These are phyloP conservation scores for Bacterosira constricta DNA, from an alignment of 108 stramenopile species.

Conservation along the genomic window DNA sequence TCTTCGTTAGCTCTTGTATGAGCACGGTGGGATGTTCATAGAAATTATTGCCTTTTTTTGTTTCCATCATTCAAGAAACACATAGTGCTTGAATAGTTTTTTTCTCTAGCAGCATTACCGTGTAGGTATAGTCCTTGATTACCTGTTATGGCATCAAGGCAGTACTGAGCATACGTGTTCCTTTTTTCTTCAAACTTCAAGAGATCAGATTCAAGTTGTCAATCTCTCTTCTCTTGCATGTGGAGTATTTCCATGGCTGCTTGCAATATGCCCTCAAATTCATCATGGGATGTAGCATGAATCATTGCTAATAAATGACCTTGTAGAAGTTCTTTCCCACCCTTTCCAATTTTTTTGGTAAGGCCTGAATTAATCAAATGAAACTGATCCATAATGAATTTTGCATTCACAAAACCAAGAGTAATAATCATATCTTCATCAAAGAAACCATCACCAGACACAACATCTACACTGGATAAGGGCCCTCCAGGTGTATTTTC, in stretches of 20 bases:
- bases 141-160: not conserved
- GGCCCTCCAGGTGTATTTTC: slow-evolving; percentile 5
- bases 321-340: not conserved
- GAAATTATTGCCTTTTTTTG: not conserved
- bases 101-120: not conserved
- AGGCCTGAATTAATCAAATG: slow-evolving; percentile 9
- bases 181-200: not conserved
- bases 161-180: not conserved
- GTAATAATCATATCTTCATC: not conserved
- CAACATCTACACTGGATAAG: not conserved
- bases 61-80: slow-evolving; percentile 4
- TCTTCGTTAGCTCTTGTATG: too few relatives aligned
- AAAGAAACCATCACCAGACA: slow-evolving; percentile 14
- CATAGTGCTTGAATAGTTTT: slow-evolving; percentile 6
- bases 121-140: not conserved
- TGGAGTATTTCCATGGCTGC: too few relatives aligned
- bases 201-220: too few relatives aligned
- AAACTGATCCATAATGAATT: not conserved
- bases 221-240: too few relatives aligned
- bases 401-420: slow-evolving; percentile 8
- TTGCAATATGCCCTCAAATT: too few relatives aligned
- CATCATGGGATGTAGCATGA: not conserved
- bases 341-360: slow-evolving; percentile 1
- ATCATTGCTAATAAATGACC: slow-evolving; percentile 7
- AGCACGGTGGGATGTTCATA: too few relatives aligned